Percentiles rank a stretch among this genome's conserved stretches.
These are phyloP conservation scores for Hordeum marinum DNA, from an alignment of 176 grass and related monocot species.

Conservation along the genomic window DNA sequence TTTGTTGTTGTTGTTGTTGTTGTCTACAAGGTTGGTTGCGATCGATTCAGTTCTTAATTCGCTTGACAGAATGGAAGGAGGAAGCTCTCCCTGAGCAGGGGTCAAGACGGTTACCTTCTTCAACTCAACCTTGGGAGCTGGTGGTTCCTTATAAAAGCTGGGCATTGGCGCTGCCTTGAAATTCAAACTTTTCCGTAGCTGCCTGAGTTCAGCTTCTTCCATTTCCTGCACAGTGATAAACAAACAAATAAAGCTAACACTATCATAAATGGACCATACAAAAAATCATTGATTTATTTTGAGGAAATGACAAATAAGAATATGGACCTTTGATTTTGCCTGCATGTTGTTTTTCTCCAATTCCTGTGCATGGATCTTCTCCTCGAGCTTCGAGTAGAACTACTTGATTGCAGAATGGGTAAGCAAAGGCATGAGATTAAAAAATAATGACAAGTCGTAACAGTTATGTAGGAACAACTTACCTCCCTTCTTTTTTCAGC, in stretches of 20 bases:
- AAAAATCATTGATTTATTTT: constrained; percentile 3
- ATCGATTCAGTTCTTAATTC: background rate
- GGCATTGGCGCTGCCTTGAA: constrained; percentile 65
- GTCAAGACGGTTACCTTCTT: constrained; percentile 48
- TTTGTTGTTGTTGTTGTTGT: too few relatives aligned
- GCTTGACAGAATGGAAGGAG: background rate
- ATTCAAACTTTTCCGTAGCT: constrained; percentile 55
- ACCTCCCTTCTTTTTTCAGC: constrained; percentile 72
- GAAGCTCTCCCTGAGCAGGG: background rate
- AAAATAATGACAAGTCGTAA: constrained; percentile 5
- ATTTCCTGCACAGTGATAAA: constrained; percentile 39
- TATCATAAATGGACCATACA: background rate
- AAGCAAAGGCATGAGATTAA: constrained; percentile 14
- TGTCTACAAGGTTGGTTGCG: background rate
- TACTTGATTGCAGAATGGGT: constrained; percentile 30
- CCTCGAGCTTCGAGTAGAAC: constrained; percentile 69
- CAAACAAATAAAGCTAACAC: constrained; percentile 5
- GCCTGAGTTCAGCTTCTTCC: constrained; percentile 59
- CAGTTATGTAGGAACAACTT: constrained; percentile 3
- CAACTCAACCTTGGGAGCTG: constrained; percentile 53
- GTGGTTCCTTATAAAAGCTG: constrained; percentile 62
- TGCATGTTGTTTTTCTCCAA: constrained; percentile 51
- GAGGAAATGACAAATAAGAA: background rate
- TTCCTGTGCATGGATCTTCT: constrained; percentile 64
- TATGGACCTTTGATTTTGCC: constrained; percentile 54